Conservation (phyloP, 208 protist genomes). For the Giardia duodenalis region DNA sequence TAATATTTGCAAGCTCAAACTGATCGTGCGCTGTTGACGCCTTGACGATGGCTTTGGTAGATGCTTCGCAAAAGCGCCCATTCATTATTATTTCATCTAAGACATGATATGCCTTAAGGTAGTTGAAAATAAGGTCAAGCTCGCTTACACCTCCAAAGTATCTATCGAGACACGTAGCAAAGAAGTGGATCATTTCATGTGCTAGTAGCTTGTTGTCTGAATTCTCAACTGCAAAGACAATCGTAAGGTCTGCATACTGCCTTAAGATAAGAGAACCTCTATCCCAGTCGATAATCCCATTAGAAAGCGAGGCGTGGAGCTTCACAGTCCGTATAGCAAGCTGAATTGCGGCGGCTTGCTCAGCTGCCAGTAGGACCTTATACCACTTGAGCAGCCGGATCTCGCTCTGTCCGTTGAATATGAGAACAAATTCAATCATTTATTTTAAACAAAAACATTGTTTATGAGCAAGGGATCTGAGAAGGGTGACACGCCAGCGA, state of each 20-base stretch:
- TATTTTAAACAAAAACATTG: too few species aligned
- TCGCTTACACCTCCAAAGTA: constrained; percentile 45
- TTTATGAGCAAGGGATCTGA: too few species aligned
- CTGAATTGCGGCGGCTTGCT: constrained; percentile 17
- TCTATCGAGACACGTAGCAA: constrained; percentile 38
- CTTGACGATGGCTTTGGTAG: neutral
- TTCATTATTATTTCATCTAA: constrained; percentile 25
- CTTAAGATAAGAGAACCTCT: constrained; percentile 32
- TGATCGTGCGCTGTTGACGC: neutral
- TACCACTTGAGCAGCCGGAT: constrained; percentile 38
- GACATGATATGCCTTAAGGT: neutral
- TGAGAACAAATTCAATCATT: constrained; percentile 42
- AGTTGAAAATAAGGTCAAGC: constrained; percentile 46
- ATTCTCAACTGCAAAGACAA: constrained; percentile 40
- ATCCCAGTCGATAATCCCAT: constrained; percentile 36
- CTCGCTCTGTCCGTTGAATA: constrained; percentile 38
- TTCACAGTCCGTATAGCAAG: constrained; percentile 30
- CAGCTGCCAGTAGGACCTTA: constrained; percentile 5
- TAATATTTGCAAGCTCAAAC: neutral
- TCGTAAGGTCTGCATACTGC: constrained; percentile 40
- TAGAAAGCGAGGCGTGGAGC: neutral
- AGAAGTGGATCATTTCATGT: constrained; percentile 41
- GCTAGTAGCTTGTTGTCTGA: constrained; percentile 43
- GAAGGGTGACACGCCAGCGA: neutral
- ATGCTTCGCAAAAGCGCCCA: constrained; percentile 3